A percentile compares a stretch with the other conserved stretches of the same genome.
Evolutionary conservation across 768 basidiomycete genomes (phyloP).

Genomic region (Russula earlei): DNA sequence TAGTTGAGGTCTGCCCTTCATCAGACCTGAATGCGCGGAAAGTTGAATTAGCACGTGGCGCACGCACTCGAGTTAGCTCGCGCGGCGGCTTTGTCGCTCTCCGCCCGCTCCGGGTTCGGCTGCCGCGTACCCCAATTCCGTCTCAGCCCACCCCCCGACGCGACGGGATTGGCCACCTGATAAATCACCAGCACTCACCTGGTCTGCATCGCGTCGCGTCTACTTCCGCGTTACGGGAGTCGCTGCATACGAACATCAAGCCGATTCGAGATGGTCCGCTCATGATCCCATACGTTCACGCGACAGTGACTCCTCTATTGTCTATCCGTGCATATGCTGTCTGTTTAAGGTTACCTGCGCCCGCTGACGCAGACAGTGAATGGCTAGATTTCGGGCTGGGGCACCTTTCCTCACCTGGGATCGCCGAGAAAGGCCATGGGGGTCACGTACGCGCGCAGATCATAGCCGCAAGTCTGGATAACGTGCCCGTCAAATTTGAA

Average conservation of each 20-base stretch:
- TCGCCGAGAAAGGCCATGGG: constrained; percentile 19
- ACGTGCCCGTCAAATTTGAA: constrained; percentile 54
- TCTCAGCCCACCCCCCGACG: constrained; percentile 13
- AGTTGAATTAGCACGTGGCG: constrained; percentile 52
- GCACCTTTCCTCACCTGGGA: constrained; percentile 26
- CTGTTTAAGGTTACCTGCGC: constrained; percentile 44
- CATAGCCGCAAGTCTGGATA: constrained; percentile 52
- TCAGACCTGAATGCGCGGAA: constrained; percentile 54
- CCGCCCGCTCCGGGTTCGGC: constrained; percentile 29
- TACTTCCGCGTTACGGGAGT: constrained; percentile 22
- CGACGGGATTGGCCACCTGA: constrained; percentile 17
- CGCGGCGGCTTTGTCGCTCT: constrained; percentile 52
- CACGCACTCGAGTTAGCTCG: constrained; percentile 49
- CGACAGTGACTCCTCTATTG: constrained; percentile 44
- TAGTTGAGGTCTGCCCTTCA: constrained; percentile 54
- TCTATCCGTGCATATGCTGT: constrained; percentile 47
- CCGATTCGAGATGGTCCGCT: constrained; percentile 45
- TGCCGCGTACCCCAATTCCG: constrained; percentile 21
- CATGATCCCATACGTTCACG: constrained; percentile 51
- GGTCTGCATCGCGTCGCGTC: constrained; percentile 20
- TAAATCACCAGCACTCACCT: constrained; percentile 22
- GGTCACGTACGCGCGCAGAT: constrained; percentile 42
- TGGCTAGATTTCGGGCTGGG: constrained; percentile 73
- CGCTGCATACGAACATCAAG: constrained; percentile 25
- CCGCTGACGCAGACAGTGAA: constrained; percentile 49